These are phyloP conservation scores for Mimosa pudica DNA, from an alignment of 306 rosid genomes.

Conservation along the genomic window DNA sequence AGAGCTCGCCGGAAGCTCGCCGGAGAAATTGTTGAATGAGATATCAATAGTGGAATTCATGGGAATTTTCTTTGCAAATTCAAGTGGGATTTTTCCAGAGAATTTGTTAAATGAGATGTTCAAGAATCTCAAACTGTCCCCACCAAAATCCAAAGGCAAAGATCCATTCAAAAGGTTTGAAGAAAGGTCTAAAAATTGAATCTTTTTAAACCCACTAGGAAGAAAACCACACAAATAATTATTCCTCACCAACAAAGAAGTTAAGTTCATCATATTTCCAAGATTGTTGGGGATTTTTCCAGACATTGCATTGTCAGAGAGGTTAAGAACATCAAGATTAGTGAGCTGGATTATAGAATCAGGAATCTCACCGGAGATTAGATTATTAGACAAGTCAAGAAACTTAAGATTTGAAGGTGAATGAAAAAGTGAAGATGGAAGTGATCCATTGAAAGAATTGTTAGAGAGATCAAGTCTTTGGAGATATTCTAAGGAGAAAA, in stretches of 20 bases:
- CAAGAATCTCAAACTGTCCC: constrained; percentile 50
- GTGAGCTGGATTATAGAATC: constrained; percentile 38
- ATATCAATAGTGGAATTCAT: constrained; percentile 62
- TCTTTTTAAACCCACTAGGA: constrained; percentile 42
- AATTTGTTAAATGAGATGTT: constrained; percentile 69
- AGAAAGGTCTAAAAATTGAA: constrained; percentile 75
- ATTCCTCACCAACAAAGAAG: constrained; percentile 48
- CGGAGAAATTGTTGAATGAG: constrained; percentile 74
- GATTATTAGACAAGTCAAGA: constrained; percentile 64
- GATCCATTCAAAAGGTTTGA: constrained; percentile 78
- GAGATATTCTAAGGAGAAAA: constrained; percentile 67
- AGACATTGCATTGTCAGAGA: constrained; percentile 79
- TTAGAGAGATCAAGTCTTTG: constrained; percentile 76
- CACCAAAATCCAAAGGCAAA: constrained; percentile 63
- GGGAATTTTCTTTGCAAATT: constrained; percentile 55
- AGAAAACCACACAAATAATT: constrained; percentile 69
- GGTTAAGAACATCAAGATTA: constrained; percentile 58
- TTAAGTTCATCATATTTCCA: constrained; percentile 50
- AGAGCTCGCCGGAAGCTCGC: constrained; percentile 54
- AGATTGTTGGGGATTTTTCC: constrained; percentile 66
- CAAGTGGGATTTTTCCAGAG: constrained; percentile 63
- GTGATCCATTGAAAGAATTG: constrained; percentile 82
- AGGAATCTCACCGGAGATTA: constrained; percentile 61
- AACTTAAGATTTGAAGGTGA: constrained; percentile 47
- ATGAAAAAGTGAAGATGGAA: constrained; percentile 59